phyloP scores from a whole-genome alignment of 345 rosid genomes.

The Punica granatum region DNA sequence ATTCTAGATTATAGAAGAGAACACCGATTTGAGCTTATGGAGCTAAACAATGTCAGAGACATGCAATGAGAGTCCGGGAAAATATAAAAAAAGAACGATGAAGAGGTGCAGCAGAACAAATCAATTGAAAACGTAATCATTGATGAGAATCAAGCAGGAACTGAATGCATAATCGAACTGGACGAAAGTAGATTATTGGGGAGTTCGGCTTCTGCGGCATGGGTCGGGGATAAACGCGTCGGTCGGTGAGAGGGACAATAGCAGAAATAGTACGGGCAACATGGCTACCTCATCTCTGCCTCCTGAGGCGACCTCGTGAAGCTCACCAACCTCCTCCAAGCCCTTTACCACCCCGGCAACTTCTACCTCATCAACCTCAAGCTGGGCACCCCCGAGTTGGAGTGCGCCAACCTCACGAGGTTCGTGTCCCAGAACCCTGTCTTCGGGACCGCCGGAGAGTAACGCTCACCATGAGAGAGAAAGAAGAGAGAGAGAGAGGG shows the following conservation, averaged over 20 bases:
- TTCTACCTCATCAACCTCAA: slow-evolving; percentile 75
- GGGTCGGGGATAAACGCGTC: too few species aligned
- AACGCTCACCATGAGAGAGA: too few species aligned
- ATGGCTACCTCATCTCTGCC: slow-evolving; percentile 74
- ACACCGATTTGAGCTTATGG: background rate
- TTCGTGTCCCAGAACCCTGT: slow-evolving; percentile 49
- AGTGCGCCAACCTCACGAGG: slow-evolving; percentile 49
- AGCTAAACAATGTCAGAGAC: background rate
- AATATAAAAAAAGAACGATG: background rate
- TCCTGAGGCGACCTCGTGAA: slow-evolving; percentile 62
- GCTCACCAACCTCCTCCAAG: slow-evolving; percentile 46
- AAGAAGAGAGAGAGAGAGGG: too few species aligned
- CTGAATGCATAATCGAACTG: background rate
- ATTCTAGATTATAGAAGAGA: background rate
- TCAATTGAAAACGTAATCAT: background rate
- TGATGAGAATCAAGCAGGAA: background rate
- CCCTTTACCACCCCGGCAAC: slow-evolving; percentile 79
- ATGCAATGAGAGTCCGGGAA: background rate
- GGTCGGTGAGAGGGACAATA: background rate
- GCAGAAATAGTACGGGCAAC: too few species aligned
- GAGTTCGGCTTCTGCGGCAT: background rate
- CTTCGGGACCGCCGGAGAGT: slow-evolving; percentile 42
- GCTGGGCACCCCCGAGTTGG: slow-evolving; percentile 40
- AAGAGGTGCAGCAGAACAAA: background rate
- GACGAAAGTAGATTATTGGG: background rate